Evolutionary conservation across 257 asterid species (phyloP).

Genomic region (Anisodus acutangulus): DNA sequence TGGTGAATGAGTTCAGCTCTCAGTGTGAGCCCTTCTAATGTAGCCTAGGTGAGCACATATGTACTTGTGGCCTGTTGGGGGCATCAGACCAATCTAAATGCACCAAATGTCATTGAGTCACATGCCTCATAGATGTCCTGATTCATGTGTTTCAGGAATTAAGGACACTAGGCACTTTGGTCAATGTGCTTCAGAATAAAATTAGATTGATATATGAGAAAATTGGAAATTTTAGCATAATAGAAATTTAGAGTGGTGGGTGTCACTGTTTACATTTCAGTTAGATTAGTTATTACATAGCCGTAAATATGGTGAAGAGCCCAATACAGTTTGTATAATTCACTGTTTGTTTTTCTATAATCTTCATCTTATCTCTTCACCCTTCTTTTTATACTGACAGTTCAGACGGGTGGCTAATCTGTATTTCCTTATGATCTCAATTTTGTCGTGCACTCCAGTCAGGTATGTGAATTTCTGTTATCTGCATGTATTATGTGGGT

Average conservation of each 20-base stretch:
- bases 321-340: not conserved
- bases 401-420: conserved; percentile 99
- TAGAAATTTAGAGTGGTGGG: not conserved
- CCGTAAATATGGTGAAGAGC: not conserved
- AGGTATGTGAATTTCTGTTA: conserved; percentile 56
- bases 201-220: not conserved
- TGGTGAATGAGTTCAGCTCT: not conserved
- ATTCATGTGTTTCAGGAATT: not conserved
- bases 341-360: conserved; percentile 26
- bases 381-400: conserved; percentile 66
- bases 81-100: conserved; percentile 7
- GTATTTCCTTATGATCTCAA: conserved; percentile 97
- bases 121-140: not conserved
- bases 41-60: not conserved
- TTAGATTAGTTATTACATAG: conserved; percentile 11
- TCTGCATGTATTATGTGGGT: conserved; percentile 12
- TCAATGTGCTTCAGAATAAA: not conserved
- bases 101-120: not conserved
- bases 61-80: not conserved
- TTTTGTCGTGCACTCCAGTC: conserved; percentile 97
- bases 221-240: not conserved
- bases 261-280: not conserved
- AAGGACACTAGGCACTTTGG: not conserved
- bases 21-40: not conserved
- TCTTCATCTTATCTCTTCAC: conserved; percentile 52